Percentiles rank a stretch among this genome's conserved stretches.
These are phyloP conservation scores for Penicillium corylophilum DNA, from an alignment of 2,329 filamentous ascomycete species.

Conservation along the genomic window DNA sequence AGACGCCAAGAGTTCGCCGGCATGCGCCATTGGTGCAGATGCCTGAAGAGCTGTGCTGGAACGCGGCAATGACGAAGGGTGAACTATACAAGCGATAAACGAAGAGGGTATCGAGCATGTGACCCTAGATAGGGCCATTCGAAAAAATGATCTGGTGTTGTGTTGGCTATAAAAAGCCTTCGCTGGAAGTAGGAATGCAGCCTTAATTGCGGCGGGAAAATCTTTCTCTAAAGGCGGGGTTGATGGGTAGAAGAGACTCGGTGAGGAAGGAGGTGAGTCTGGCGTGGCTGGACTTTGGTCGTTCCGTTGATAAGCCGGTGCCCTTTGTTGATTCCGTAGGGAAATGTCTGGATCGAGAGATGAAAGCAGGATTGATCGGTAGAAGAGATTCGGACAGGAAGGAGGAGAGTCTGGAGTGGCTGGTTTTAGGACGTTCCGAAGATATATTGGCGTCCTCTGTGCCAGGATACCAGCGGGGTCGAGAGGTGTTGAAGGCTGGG, in stretches of 20 bases:
- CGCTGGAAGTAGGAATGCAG: not conserved
- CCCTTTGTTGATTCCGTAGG: constrained; percentile 5
- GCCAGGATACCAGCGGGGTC: constrained; percentile 6
- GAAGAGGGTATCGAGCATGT: constrained; percentile 31
- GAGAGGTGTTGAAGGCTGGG: constrained; percentile 4
- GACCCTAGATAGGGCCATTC: constrained; percentile 18
- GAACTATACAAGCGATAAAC: constrained; percentile 28
- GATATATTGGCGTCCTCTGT: not conserved
- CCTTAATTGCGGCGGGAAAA: not conserved
- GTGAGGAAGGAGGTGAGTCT: constrained; percentile 8
- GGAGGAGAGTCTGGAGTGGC: not conserved
- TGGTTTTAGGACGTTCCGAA: not conserved
- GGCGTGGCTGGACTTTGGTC: not conserved
- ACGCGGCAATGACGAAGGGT: constrained; percentile 23
- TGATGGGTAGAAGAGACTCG: constrained; percentile 28
- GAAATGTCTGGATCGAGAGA: constrained; percentile 9
- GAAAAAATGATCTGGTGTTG: constrained; percentile 17
- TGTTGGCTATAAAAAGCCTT: constrained; percentile 7
- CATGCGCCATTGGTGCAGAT: constrained; percentile 21
- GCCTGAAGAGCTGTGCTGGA: constrained; percentile 20
- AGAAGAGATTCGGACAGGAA: constrained; percentile 21
- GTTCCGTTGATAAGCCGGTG: not conserved
- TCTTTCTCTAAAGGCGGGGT: constrained; percentile 26
- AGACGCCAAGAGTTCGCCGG: constrained; percentile 28
- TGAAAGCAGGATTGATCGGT: constrained; percentile 32